phyloP scores from a whole-genome alignment of 164 flowering plant genomes.

The Vitis labrusca region DNA sequence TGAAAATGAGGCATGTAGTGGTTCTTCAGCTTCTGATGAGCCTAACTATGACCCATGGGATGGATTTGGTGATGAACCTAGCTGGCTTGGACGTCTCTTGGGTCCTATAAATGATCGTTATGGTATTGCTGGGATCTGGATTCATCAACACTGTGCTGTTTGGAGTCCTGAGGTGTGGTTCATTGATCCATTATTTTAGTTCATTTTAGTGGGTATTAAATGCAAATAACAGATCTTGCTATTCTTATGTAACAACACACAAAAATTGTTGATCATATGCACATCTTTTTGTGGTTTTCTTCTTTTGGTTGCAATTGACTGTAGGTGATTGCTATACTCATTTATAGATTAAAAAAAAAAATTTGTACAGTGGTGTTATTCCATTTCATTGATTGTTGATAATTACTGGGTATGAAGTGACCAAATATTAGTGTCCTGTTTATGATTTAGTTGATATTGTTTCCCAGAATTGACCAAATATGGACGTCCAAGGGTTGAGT shows the following conservation, averaged over 20 bases:
- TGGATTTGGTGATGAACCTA: conserved; percentile 97
- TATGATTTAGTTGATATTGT: not conserved
- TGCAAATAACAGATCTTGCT: too few relatives aligned
- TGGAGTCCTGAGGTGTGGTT: conserved; percentile 98
- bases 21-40: conserved; percentile 82
- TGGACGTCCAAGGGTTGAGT: too few relatives aligned
- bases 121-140: conserved; percentile 97
- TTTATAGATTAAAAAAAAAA: not conserved
- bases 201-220: not conserved
- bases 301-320: not conserved
- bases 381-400: not conserved
- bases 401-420: not conserved
- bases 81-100: conserved; percentile 94
- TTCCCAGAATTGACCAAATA: not conserved
- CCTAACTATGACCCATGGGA: conserved; percentile 88
- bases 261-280: too few relatives aligned
- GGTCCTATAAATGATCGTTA: conserved; percentile 93
- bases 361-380: not conserved
- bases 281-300: not conserved
- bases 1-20: conserved; percentile 76
- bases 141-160: conserved; percentile 98
- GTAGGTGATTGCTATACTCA: not conserved
- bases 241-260: too few relatives aligned
- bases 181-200: conserved; percentile 4
- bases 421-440: not conserved